These are phyloP conservation scores for Osmanthus fragrans DNA, from an alignment of 257 asterid genomes.

Conservation along the genomic window DNA sequence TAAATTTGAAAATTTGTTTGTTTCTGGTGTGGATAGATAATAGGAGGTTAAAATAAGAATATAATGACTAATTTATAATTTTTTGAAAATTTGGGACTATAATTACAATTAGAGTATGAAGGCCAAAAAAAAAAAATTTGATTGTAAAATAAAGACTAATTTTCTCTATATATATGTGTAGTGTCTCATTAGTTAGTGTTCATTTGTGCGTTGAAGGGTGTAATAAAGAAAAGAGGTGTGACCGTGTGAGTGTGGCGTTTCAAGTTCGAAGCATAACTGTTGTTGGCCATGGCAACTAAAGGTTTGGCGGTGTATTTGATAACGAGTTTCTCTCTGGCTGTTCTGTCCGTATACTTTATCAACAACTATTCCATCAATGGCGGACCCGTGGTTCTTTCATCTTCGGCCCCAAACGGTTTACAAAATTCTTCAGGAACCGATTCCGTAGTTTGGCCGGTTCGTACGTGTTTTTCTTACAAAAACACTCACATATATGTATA, in stretches of 20 bases:
- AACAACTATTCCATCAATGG: constrained; percentile 36
- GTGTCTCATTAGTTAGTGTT: neutral
- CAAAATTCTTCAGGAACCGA: constrained; percentile 45
- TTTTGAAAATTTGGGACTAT: too few relatives aligned
- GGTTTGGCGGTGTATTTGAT: constrained; percentile 51
- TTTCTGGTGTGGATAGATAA: too few relatives aligned
- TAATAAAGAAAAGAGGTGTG: too few relatives aligned
- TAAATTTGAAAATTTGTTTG: too few relatives aligned
- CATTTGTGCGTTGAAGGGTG: neutral
- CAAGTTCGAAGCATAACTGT: neutral
- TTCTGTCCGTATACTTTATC: constrained; percentile 46
- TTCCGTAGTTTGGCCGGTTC: constrained; percentile 73
- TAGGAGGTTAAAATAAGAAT: too few relatives aligned
- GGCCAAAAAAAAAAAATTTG: too few relatives aligned
- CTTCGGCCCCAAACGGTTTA: constrained; percentile 23
- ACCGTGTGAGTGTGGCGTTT: neutral
- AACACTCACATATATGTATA: too few relatives aligned
- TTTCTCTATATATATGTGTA: neutral
- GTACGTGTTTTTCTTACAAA: constrained; percentile 18
- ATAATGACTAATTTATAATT: too few relatives aligned
- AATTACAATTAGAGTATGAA: too few relatives aligned
- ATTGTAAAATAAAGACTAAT: too few relatives aligned
- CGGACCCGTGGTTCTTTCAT: constrained; percentile 21
- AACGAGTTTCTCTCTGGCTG: constrained; percentile 52
- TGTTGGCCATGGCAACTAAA: constrained; percentile 52